Evolutionary conservation across 2,329 filamentous ascomycete species (phyloP).

Genomic region (Arthrobotrys conoides): DNA sequence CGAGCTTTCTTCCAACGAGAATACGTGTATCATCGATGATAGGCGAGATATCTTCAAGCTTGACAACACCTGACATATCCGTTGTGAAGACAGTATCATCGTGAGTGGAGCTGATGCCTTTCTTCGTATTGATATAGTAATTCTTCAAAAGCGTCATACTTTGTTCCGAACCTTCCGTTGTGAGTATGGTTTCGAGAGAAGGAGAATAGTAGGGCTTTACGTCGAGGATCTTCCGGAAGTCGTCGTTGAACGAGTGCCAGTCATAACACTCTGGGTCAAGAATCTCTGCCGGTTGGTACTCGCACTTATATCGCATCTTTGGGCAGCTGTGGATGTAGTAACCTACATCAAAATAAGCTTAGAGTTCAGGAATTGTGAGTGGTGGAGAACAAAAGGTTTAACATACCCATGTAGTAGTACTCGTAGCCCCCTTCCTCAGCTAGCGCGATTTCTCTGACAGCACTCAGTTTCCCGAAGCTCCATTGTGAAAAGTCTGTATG

Average conservation of each 20-base stretch:
- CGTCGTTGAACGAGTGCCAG: slow-evolving; percentile 75
- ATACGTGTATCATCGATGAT: slow-evolving; percentile 23
- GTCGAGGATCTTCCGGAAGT: slow-evolving; percentile 71
- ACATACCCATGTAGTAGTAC: slow-evolving; percentile 79
- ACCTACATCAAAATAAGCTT: slow-evolving; percentile 68
- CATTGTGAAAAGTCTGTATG: slow-evolving; percentile 79
- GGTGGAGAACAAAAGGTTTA: not conserved
- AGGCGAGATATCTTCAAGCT: slow-evolving; percentile 22
- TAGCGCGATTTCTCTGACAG: slow-evolving; percentile 79
- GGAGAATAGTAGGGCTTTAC: slow-evolving; percentile 72
- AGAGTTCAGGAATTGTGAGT: not conserved
- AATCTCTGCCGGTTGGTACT: slow-evolving; percentile 81
- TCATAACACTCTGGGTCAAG: slow-evolving; percentile 77
- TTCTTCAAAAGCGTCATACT: slow-evolving; percentile 61
- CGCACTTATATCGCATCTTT: slow-evolving; percentile 89
- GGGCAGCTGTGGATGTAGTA: slow-evolving; percentile 85
- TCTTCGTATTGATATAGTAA: slow-evolving; percentile 59
- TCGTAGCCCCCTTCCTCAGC: slow-evolving; percentile 78
- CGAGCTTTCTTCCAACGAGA: slow-evolving; percentile 55
- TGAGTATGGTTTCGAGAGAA: slow-evolving; percentile 62
- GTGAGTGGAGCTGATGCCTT: not conserved
- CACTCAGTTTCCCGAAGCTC: slow-evolving; percentile 81
- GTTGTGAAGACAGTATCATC: slow-evolving; percentile 50
- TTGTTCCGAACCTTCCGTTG: slow-evolving; percentile 65
- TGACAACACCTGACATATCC: slow-evolving; percentile 43